Base-by-base conservation (phyloP, 176 grass and related monocot species). In the Melocanna baccifera region DNA sequence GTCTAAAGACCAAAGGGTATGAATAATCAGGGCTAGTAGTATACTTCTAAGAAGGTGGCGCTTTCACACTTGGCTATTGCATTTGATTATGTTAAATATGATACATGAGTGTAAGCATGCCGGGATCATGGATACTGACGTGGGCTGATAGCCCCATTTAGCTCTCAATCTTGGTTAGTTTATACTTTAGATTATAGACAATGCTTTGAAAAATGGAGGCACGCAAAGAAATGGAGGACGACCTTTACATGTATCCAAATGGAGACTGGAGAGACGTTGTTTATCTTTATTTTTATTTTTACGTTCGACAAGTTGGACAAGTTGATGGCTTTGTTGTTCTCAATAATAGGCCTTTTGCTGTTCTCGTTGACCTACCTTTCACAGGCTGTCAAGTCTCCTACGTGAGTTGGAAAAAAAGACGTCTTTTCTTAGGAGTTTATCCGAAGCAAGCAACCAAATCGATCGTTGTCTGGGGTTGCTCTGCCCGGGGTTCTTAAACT, bases 341-440 rank as follows among this genome's bases (percentile, higher is more conserved):
- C 74, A 28, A 14, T 37, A 36, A 62, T 78, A 80, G 34, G 9
- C 48, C 45, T 74, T 73, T 87, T 73, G 42, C 67, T 87, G 67
- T 80, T 68, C 30, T 50, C 80, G 75, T 84, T 91, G 75, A 87
- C 80, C 69, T 87, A 84, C 41, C 41, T 55, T 79, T 43, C 42
- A 73, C 58, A 71, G 59, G 67, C 75, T 69, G 84, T 87, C 80
- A 79, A 45, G 67, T 83, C 84, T 9, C 48, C 57, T 82, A 64
- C 56, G 36, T 58, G 66, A 67, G 88, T 73, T 86, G 79, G 84
- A 46, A 47, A 84, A 82, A 47, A 2, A 28, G 57, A 19, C 19
- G 12, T 9, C 22, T 73, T 73, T 72, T 64, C n/a, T 29, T 47
- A 79, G 0, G 67, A 71, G 58, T 84, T 57, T 67, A 75, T 68